A percentile compares a stretch with the other conserved stretches of the same genome.
These are phyloP conservation scores for Didymellaceae sp. DNA, from an alignment of 2,329 filamentous ascomycete species.

Conservation along the genomic window DNA sequence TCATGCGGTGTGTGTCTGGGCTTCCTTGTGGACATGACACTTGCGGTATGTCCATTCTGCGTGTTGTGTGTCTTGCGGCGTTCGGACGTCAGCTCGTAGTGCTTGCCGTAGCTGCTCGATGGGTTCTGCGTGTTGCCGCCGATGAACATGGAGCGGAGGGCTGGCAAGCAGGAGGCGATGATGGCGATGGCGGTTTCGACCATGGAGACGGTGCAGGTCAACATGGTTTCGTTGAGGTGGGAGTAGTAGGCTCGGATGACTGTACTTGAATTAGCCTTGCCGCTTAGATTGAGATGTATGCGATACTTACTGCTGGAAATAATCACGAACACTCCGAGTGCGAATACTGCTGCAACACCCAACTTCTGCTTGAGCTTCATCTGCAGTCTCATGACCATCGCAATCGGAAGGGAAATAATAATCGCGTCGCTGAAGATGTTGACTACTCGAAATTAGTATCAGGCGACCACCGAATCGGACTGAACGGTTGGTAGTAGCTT, in stretches of 20 bases:
- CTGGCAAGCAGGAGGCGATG: slow-evolving; percentile 50
- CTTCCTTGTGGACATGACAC: slow-evolving; percentile 6
- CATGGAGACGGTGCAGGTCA: slow-evolving; percentile 35
- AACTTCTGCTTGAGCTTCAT: slow-evolving; percentile 34
- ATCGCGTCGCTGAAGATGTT: slow-evolving; percentile 32
- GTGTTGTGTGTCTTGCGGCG: slow-evolving; percentile 18
- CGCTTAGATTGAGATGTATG: too few relatives aligned
- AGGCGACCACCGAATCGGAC: too few relatives aligned
- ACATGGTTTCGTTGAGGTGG: slow-evolving; percentile 27
- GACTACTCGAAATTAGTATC: slow-evolving; percentile 13
- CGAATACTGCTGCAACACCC: slow-evolving; percentile 31
- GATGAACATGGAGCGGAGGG: slow-evolving; percentile 29
- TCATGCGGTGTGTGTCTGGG: slow-evolving; percentile 9
- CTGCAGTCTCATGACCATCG: slow-evolving; percentile 30
- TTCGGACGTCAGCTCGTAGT: slow-evolving; percentile 31
- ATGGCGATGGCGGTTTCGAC: slow-evolving; percentile 47
- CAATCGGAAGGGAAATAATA: slow-evolving; percentile 30
- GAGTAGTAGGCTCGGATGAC: slow-evolving; percentile 34
- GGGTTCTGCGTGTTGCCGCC: slow-evolving; percentile 24
- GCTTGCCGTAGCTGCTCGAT: slow-evolving; percentile 30
- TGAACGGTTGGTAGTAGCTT: background rate
- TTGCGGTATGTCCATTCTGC: slow-evolving; percentile 2
- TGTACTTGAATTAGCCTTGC: slow-evolving; percentile 11
- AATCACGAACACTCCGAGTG: slow-evolving; percentile 31
- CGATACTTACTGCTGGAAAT: slow-evolving; percentile 30